Evolutionary conservation across 371 early-diverging fungal species (phyloP), one percentile per base, ranked within the genome.

Genomic region (Mortierella polycephala): DNA sequence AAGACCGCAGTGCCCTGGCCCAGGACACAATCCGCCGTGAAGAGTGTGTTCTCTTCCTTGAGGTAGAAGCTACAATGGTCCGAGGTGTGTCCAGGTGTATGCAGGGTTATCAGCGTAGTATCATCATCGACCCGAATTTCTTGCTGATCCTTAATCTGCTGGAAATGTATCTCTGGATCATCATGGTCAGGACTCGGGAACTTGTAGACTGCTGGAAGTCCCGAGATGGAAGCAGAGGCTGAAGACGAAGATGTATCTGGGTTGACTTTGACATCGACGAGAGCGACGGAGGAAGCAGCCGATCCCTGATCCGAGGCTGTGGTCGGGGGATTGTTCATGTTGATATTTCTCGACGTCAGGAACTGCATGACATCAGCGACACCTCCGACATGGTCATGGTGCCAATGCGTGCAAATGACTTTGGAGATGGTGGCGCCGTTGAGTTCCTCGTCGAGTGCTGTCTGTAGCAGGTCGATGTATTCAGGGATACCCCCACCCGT

Each of bases 1-100:
- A 96, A 96, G 6, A 93, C 88, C 7, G 94, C 86, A 0, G 93
- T 89, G 0, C 95, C 95, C 53, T 94, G 91, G 0, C 97, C 97
- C 57, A 97, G 82, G 0, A 96, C 87, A 67, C 89, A 90, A 73
- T 97, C 97, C 0, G 94, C 96, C 1, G 93, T 89, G 49, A 96
- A 93, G 4, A 96, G 47, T 12, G 86, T 86, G 20, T 87, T 63
- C 59, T 94, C 95, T 75, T 95, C 91, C 54, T 89, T 86, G 20
- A 94, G 73, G 63, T 74, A 89, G 67, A 96, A 90, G 5, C 89
- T 82, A 56, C 92, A 85, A 71, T 96, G 96, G 67, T 97, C 96
- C 42, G 83, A 67, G 0, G 90, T 89, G 69, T 97, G 97, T 0
- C 97, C 97, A 0, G 96, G 96, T 0, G 96, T 95, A 69, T 88